Evolutionary conservation across 257 asterid species (phyloP).

Genomic region (Capsicum rhomboideum): DNA sequence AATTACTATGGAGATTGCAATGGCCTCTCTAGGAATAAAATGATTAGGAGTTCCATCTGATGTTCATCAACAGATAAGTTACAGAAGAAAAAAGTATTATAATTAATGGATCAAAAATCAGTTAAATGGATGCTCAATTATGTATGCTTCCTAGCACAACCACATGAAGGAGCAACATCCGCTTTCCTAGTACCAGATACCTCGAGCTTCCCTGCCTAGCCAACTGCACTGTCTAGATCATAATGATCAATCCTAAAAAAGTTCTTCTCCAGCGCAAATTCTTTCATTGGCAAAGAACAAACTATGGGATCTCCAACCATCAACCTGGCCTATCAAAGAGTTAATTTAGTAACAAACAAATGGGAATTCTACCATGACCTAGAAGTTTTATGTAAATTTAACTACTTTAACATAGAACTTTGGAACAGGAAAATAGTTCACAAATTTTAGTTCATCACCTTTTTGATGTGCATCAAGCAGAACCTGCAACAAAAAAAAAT

Average conservation of each 20-base stretch:
- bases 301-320: conserved; percentile 95
- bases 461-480: too few species aligned
- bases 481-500: conserved; percentile 38
- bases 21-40: background rate
- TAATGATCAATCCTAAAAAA: conserved; percentile 87
- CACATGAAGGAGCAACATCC: conserved; percentile 22
- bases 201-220: conserved; percentile 87
- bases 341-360: background rate
- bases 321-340: conserved; percentile 67
- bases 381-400: background rate
- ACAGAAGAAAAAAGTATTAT: conserved; percentile 12
- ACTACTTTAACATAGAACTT: conserved; percentile 86
- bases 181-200: conserved; percentile 42
- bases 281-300: conserved; percentile 81
- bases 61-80: background rate
- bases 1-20: background rate
- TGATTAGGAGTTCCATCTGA: background rate
- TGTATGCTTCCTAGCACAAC: conserved; percentile 39
- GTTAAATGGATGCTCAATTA: conserved; percentile 5
- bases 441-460: conserved; percentile 91
- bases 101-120: background rate
- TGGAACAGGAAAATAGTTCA: conserved; percentile 89
- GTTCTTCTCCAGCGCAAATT: too few species aligned
- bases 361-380: background rate
- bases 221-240: conserved; percentile 79